Evolutionary conservation across 768 basidiomycete species (phyloP), one percentile per base, ranked within the genome.

Genomic region (Pulveroboletus sp.): DNA sequence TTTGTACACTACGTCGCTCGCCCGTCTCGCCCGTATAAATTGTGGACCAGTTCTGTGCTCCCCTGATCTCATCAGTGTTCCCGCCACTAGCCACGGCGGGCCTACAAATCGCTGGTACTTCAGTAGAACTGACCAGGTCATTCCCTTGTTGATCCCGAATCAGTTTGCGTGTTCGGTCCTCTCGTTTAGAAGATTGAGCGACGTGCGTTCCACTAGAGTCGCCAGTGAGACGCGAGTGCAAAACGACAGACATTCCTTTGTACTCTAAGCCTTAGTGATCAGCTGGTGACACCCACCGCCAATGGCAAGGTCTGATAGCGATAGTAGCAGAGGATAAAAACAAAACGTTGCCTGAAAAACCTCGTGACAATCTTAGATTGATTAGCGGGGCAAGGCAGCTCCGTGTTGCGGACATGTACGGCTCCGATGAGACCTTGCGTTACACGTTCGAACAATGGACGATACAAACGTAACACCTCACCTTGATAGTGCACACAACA

Each of bases 71-170:
- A 21, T 21, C 21, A 21, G 21, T 21, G 21, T 21, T 21, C 21
- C 21, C 21, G 21, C 21, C 21, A 21, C 21, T 21, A 21, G 21
- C 4, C 21, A 2, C 21, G 21, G 21, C 21, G 21, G 21, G 21
- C 21, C 21, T 21, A 21, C 21, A 26, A 18, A 54, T 47, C 31
- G 53, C 47, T 15, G 55, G 47, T 21, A 55, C 13, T 27, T 59
- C 50, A 14, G 53, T 24, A 6, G 47, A 18, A 30, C 15, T 28
- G 3, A 2, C 13, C n/a, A 8, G 3, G 28, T 37, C 24, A 15
- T 43, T 8, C 26, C 4, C 21, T 21, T 21, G 21, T 21, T 21
- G 21, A 21, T 21, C 21, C 5, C 58, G 50, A 42, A 57, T 60
- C 21, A 31, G 15, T 36, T 59, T 45, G 36, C 44, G 39, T 21